Evolutionary conservation across 345 rosid species (phyloP).

Genomic region (Moricandia moricandioides): DNA sequence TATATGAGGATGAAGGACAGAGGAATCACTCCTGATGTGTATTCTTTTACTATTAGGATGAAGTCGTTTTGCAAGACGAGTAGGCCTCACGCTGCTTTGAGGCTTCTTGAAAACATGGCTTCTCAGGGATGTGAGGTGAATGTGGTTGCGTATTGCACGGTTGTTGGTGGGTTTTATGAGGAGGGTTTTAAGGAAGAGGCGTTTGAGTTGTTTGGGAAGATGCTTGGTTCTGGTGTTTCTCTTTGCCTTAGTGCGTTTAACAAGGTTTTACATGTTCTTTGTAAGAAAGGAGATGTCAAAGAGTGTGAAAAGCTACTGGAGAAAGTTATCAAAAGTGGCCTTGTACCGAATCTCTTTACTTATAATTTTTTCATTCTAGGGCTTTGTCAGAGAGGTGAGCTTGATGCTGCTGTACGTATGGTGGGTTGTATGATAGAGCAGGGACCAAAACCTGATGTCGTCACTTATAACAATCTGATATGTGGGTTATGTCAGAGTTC

Average conservation of each 20-base stretch:
- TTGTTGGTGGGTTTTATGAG: constrained; percentile 70
- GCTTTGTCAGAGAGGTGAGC: constrained; percentile 63
- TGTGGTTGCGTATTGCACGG: constrained; percentile 77
- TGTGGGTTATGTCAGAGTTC: constrained; percentile 69
- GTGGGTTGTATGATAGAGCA: constrained; percentile 49
- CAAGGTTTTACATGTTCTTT: constrained; percentile 75
- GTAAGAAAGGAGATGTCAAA: constrained; percentile 63
- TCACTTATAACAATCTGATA: constrained; percentile 78
- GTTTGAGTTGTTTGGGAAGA: constrained; percentile 68
- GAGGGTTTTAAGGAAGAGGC: constrained; percentile 51
- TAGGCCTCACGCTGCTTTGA: constrained; percentile 55
- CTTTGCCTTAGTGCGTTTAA: constrained; percentile 66
- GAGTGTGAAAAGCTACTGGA: constrained; percentile 74
- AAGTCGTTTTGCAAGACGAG: constrained; percentile 80
- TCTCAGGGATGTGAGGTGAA: constrained; percentile 72
- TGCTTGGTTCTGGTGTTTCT: constrained; percentile 55
- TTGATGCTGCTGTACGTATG: constrained; percentile 58
- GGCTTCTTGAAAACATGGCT: too few relatives aligned
- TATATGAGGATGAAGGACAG: constrained; percentile 76
- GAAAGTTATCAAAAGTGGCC: constrained; percentile 71
- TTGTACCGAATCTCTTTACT: constrained; percentile 79
- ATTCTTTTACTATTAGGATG: constrained; percentile 77
- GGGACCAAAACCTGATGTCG: constrained; percentile 70
- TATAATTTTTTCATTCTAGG: constrained; percentile 76
- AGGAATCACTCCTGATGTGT: constrained; percentile 69